Evolutionary conservation across 2,329 filamentous ascomycete species (phyloP).

Genomic region (Fusarium euwallaceae): DNA sequence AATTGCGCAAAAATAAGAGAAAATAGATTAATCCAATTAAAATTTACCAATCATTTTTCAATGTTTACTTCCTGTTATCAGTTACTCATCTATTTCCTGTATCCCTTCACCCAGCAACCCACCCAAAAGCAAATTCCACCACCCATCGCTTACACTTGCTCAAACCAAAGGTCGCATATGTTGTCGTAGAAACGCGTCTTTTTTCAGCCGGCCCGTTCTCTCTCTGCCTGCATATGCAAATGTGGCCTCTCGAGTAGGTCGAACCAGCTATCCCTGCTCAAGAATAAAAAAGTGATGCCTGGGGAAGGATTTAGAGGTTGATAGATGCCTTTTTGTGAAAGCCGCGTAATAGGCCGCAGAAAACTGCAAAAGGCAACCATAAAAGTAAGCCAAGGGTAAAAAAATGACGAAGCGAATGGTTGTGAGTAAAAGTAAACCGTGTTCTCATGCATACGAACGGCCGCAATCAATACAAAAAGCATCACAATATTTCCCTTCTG

Average conservation of each 20-base stretch:
- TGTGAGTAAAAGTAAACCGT: not conserved
- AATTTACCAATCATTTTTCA: not conserved
- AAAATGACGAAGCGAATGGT: not conserved
- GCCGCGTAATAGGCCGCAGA: not conserved
- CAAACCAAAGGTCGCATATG: not conserved
- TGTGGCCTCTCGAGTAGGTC: not conserved
- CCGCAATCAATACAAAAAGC: conserved; percentile 11
- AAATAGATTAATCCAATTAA: not conserved
- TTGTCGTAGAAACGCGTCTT: not conserved
- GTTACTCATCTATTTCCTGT: not conserved
- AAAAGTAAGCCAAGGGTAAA: not conserved
- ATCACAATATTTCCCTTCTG: not conserved
- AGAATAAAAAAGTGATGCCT: not conserved
- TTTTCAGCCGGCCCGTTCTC: not conserved
- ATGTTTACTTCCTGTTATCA: not conserved
- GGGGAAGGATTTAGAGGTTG: not conserved
- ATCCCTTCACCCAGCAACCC: not conserved
- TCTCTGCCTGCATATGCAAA: not conserved
- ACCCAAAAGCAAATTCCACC: not conserved
- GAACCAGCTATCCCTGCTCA: not conserved
- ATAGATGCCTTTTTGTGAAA: not conserved
- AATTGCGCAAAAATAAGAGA: not conserved
- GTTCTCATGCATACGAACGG: not conserved
- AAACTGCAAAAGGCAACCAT: not conserved
- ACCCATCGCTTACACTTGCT: conserved; percentile 1